These are phyloP conservation scores for Monilinia fructigena DNA, from an alignment of 2,329 filamentous ascomycete genomes.

Conservation along the genomic window DNA sequence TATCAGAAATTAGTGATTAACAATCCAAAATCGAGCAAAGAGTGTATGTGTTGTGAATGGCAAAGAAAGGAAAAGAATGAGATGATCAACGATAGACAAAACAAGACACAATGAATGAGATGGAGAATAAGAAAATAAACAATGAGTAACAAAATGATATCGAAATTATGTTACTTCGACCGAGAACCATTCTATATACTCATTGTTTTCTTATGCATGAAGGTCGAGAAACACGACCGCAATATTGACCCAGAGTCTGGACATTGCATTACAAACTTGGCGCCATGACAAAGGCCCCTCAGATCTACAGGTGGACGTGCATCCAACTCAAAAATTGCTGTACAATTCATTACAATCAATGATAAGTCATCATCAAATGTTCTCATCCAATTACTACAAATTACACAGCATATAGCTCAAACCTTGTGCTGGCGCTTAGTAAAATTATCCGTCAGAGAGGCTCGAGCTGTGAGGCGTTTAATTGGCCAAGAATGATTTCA, in stretches of 20 bases:
- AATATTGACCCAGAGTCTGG: neutral
- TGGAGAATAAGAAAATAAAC: conserved; percentile 4
- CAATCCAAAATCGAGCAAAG: neutral
- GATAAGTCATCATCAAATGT: too few relatives aligned
- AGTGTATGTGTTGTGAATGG: conserved; percentile 1
- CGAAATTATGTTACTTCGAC: neutral
- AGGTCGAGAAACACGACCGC: neutral
- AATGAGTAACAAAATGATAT: neutral
- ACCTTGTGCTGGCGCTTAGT: conserved; percentile 12
- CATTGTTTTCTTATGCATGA: neutral
- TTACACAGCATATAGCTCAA: neutral
- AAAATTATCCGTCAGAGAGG: conserved; percentile 4
- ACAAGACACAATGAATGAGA: neutral
- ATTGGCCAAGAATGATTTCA: conserved; percentile 14
- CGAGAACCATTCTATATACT: conserved; percentile 15
- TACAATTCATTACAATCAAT: neutral
- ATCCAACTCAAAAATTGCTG: neutral
- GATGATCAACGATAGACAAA: conserved; percentile 14
- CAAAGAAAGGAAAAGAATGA: neutral
- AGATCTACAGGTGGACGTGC: neutral
- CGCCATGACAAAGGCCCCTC: neutral
- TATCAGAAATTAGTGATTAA: conserved; percentile 5
- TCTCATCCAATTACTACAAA: conserved; percentile 11
- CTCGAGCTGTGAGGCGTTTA: neutral
- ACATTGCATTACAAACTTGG: conserved; percentile 2